phyloP scores from a whole-genome alignment of 495 filamentous ascomycete species.

The Jackrogersella minutella region DNA sequence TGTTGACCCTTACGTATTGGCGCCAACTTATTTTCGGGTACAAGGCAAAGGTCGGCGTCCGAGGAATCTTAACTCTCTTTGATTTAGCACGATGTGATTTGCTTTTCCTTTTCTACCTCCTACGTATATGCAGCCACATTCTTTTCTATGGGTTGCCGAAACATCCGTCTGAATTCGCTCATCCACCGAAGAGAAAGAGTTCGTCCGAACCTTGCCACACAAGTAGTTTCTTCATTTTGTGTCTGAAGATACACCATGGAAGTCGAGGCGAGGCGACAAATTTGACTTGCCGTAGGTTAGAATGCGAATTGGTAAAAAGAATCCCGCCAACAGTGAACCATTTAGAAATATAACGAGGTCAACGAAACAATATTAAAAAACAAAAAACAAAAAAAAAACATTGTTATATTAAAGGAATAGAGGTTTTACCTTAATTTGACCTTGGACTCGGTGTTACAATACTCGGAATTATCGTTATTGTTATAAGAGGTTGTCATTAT shows the following conservation, averaged over 20 bases:
- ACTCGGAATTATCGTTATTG: neutral
- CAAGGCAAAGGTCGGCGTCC: slow-evolving; percentile 2
- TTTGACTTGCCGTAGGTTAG: neutral
- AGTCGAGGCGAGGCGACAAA: too few species aligned
- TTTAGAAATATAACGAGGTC: neutral
- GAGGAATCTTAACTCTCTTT: slow-evolving; percentile 21
- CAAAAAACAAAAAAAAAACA: too few species aligned
- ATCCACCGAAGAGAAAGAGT: neutral
- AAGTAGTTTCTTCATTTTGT: slow-evolving; percentile 1
- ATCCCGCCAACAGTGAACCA: neutral
- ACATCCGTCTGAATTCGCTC: neutral
- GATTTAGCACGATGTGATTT: slow-evolving; percentile 4
- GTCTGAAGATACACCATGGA: neutral
- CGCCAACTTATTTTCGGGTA: neutral
- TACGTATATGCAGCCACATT: slow-evolving; percentile 9
- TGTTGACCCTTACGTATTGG: neutral
- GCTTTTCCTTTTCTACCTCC: slow-evolving; percentile 19
- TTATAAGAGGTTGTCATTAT: neutral
- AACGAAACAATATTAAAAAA: neutral
- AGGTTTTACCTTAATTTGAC: too few species aligned
- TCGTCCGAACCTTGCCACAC: slow-evolving; percentile 1
- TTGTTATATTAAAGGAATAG: neutral
- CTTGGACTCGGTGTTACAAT: neutral
- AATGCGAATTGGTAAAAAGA: neutral
- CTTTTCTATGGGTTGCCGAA: slow-evolving; percentile 11